Evolutionary conservation across 2,329 filamentous ascomycete species (phyloP), one percentile per base, ranked within the genome.

Genomic region (Cladosporium halotolerans): DNA sequence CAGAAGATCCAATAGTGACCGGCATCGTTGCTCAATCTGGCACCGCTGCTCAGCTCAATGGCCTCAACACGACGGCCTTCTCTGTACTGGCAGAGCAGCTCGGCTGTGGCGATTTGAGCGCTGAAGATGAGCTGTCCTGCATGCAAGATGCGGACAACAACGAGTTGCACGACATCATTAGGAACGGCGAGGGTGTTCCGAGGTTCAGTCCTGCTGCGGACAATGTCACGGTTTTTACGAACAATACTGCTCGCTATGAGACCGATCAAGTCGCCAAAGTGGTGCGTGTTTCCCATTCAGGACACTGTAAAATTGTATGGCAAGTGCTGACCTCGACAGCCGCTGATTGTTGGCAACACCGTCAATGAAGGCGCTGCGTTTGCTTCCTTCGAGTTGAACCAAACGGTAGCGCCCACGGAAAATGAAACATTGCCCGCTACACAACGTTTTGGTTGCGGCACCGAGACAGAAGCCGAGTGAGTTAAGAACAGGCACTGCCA

Each of bases 291-390:
- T 14, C 19, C 13, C 6, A 13, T 7, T 39, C 19, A 40, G 16
- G 9, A 32, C n/a, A 9, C 45, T 3, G 6, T 9, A 31, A 31
- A 8, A 23, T 18, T 16, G 13, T 7, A 16, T 5, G 28, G 13
- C 9, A 10, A 16, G 14, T 38, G 32, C 34, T 32, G 39, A 40
- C 16, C n/a, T 11, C 14, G 9, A 7, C 9, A 52, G 55, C 59
- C 59, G 16, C 52, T 47, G 2, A 59, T 61, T 28, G 39, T 57
- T 7, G 59, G 59, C 8, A 55, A 51, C 11, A 61, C 59, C 39
- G 54, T 54, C 9, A 60, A 59, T 38, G 59, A 61, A 40, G 59
- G 57, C 28, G 57, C 59, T 3, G 57, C 57, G 4, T 61, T 61
- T 34, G 57, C 58, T 2, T 34, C 52, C 2, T 59, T 45, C 28